Percentiles rank a stretch among this genome's conserved stretches.
These are phyloP conservation scores for Globisporangium spiculum DNA, from an alignment of 352 stramenopile species.

Conservation along the genomic window DNA sequence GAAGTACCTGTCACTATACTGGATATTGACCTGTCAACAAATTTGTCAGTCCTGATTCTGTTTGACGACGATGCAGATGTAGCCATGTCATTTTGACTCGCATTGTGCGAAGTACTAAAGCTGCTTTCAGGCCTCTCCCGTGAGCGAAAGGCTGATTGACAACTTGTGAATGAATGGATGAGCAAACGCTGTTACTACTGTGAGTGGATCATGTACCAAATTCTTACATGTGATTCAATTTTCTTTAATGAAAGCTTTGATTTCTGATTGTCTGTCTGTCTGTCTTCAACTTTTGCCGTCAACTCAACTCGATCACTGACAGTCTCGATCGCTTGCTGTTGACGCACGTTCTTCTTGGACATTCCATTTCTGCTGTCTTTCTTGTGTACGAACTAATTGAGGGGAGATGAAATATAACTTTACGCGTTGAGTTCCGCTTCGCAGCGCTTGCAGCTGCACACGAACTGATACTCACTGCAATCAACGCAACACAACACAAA, in stretches of 20 bases:
- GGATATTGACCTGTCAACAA: too few species aligned
- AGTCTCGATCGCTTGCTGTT: neutral
- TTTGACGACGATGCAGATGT: too few species aligned
- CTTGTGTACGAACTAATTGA: neutral
- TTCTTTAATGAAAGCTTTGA: neutral
- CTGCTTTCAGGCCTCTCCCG: too few species aligned
- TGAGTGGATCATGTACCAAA: neutral
- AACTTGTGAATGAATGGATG: too few species aligned
- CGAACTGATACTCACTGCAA: slow-evolving; percentile 77
- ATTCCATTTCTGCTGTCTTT: neutral
- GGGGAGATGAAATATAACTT: neutral
- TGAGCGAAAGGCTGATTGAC: too few species aligned
- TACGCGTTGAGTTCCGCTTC: slow-evolving; percentile 61
- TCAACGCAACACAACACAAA: neutral
- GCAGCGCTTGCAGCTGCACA: slow-evolving; percentile 64
- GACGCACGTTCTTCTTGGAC: neutral
- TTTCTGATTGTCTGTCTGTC: neutral
- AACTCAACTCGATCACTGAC: neutral
- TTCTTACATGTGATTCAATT: neutral
- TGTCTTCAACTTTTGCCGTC: neutral
- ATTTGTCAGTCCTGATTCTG: too few species aligned
- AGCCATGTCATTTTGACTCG: too few species aligned
- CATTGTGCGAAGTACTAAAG: too few species aligned
- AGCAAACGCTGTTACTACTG: too few species aligned
- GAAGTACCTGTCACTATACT: too few species aligned